Evolutionary conservation across 495 filamentous ascomycete species (phyloP).

Genomic region (Thermochaetoides thermophila): DNA sequence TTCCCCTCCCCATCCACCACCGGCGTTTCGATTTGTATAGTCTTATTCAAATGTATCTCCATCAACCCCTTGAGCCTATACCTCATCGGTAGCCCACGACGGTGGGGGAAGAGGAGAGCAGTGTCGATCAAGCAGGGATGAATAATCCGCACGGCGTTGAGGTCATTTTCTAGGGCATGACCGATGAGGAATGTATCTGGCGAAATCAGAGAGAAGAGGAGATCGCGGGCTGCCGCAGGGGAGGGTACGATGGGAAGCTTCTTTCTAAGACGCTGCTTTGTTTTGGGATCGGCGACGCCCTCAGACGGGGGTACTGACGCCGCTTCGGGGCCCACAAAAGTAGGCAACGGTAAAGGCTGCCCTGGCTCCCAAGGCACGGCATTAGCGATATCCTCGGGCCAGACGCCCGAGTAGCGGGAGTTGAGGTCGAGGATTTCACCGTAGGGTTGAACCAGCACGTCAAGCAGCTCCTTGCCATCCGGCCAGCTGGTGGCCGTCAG

Average conservation of each 20-base stretch:
- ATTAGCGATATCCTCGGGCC: slow-evolving; percentile 51
- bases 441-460: slow-evolving; percentile 71
- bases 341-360: not conserved
- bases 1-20: no score
- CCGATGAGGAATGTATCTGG: slow-evolving; percentile 73
- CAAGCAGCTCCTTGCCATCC: slow-evolving; percentile 52
- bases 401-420: slow-evolving; percentile 75
- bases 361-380: slow-evolving; percentile 44
- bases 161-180: slow-evolving; percentile 89
- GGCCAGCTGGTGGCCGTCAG: slow-evolving; percentile 84
- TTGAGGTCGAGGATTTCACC: slow-evolving; percentile 84
- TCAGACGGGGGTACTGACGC: slow-evolving; percentile 3
- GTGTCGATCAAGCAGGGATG: slow-evolving; percentile 82
- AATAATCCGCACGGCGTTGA: slow-evolving; percentile 67
- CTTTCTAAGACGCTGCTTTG: slow-evolving; percentile 1
- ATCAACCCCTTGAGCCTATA: slow-evolving; percentile 58
- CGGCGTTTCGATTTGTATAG: slow-evolving; percentile 57
- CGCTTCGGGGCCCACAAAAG: not conserved
- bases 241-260: slow-evolving; percentile 54
- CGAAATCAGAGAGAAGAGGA: slow-evolving; percentile 56
- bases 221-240: slow-evolving; percentile 51
- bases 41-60: slow-evolving; percentile 45
- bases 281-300: not conserved
- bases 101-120: slow-evolving; percentile 67
- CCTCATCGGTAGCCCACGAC: slow-evolving; percentile 56